Evolutionary conservation across 768 basidiomycete species (phyloP), one percentile per base, ranked within the genome.

Genomic region (Tylopilus plumbeoviolaceoides): DNA sequence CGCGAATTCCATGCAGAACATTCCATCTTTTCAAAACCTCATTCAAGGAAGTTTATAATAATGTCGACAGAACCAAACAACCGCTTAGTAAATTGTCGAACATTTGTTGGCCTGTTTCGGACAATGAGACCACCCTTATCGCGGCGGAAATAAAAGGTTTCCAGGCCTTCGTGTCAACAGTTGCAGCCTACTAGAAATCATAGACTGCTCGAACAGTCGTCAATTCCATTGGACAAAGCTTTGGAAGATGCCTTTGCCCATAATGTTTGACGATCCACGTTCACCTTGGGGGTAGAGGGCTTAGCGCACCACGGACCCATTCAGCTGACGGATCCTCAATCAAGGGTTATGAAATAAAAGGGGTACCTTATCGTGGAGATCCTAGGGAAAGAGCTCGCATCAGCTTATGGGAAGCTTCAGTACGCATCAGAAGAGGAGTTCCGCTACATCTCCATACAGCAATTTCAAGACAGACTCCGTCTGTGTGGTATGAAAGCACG

Each of bases 21-120:
- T 65, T 67, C 64, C 54, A 56, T 48, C 38, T 43, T 51, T 43
- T 48, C 47, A 36, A 51, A 28, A 44, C 35, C 14, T 18, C 27
- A 17, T 21, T 10, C 21, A 44, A 48, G 9, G 35, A 50, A 50
- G 59, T 14, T 39, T 47, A 62, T 56, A 62, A 59, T 59, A 56
- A 12, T 47, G 31, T 44, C 54, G 59, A 64, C 55, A 62, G 55
- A 48, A 51, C 63, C 61, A 65, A 64, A 65, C 51, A 57, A 42
- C 20, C 20, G 23, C 23, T 44, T n/a, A n/a, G n/a, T n/a, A 23
- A 46, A 20, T 33, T n/a, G 18, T 52, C 20, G 45, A 55, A 47
- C 49, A n/a, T 56, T n/a, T 7, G 8, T 40, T 8, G 23, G 10
- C n/a, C 51, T 44, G 47, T 28, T 43, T 35, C 52, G 27, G 44